Conservation (phyloP, 495 filamentous ascomycete genomes). For the Rusavskia elegans region DNA sequence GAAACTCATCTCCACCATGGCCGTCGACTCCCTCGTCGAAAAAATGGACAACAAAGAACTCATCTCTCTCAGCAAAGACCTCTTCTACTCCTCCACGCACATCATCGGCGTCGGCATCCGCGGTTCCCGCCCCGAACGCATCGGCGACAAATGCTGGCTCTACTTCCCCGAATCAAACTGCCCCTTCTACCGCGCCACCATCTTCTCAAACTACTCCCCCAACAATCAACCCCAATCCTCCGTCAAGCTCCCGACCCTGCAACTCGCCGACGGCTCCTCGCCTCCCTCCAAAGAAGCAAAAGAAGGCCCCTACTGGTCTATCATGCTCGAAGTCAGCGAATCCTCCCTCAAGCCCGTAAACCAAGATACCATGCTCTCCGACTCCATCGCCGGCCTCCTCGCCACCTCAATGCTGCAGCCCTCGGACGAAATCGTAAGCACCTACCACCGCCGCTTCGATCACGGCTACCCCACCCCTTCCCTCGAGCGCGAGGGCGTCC, state of each 20-base stretch:
- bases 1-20: slow-evolving; percentile 93
- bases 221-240: slow-evolving; percentile 82
- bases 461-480: slow-evolving; percentile 96
- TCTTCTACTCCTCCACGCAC: slow-evolving; percentile 95
- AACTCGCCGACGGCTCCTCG: slow-evolving; percentile 72
- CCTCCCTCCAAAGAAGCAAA: slow-evolving; percentile 48
- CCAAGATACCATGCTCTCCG: slow-evolving; percentile 60
- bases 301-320: slow-evolving; percentile 96
- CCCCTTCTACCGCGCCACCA: slow-evolving; percentile 98
- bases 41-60: slow-evolving; percentile 77
- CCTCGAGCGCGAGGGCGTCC: slow-evolving; percentile 86
- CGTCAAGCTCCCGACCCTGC: slow-evolving; percentile 73
- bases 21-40: slow-evolving; percentile 78
- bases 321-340: slow-evolving; percentile 98
- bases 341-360: slow-evolving; percentile 91
- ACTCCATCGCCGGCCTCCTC: slow-evolving; percentile 90
- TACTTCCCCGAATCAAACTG: slow-evolving; percentile 99
- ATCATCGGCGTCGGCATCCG: slow-evolving; percentile 93
- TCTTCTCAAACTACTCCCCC: slow-evolving; percentile 99
- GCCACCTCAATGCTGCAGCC: slow-evolving; percentile 92
- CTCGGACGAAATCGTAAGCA: slow-evolving; percentile 88
- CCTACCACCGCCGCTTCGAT: slow-evolving; percentile 97
- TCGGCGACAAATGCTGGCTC: slow-evolving; percentile 99
- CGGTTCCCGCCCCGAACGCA: slow-evolving; percentile 81
- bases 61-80: slow-evolving; percentile 65